These are phyloP conservation scores for Musa balbisiana DNA, from an alignment of 202 grass and related monocot species.

Conservation along the genomic window DNA sequence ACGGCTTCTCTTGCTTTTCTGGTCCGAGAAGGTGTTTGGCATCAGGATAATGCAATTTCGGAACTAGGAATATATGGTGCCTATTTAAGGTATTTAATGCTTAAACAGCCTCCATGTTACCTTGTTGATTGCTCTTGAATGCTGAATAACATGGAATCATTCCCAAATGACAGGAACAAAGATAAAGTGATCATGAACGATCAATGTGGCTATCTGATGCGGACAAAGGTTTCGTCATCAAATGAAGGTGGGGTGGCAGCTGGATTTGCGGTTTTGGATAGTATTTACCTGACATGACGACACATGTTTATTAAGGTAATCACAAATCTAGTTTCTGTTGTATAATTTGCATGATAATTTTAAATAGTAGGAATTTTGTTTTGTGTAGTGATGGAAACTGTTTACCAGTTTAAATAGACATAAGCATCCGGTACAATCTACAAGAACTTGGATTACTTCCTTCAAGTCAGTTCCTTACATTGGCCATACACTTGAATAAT, in stretches of 20 bases:
- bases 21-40: conserved; percentile 59
- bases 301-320: conserved; percentile 34
- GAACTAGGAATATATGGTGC: conserved; percentile 82
- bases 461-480: neutral
- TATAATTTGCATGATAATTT: neutral
- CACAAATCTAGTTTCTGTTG: neutral
- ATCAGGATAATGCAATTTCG: conserved; percentile 68
- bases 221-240: conserved; percentile 92
- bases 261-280: conserved; percentile 89
- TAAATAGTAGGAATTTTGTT: neutral
- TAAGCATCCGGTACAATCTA: neutral
- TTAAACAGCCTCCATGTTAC: neutral
- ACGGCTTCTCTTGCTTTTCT: conserved; percentile 56
- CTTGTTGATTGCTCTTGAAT: neutral
- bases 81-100: conserved; percentile 53
- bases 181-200: conserved; percentile 72
- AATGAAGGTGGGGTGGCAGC: conserved; percentile 93
- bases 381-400: neutral
- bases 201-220: conserved; percentile 75
- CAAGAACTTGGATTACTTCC: neutral
- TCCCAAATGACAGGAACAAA: conserved; percentile 49
- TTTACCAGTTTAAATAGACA: neutral
- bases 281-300: conserved; percentile 58
- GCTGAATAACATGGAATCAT: neutral
- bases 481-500: too few relatives aligned